Percentiles rank a stretch among this genome's conserved stretches.
Conservation (phyloP, 176 grass and related monocot species). For the Carex kokanica region DNA sequence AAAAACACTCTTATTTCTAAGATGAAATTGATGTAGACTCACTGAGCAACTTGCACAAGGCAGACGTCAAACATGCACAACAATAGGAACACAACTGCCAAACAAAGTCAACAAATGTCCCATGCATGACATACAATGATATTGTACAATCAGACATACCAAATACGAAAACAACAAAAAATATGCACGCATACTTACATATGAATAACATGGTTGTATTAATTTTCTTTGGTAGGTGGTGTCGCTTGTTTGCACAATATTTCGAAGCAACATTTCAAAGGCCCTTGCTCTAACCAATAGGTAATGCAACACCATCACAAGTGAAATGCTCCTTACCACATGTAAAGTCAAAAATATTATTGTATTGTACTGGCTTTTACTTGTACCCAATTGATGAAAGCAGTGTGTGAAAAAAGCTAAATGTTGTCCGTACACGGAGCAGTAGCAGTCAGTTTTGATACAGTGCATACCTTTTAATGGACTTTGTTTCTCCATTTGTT, state of each 20-base stretch:
- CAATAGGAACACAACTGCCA: not conserved
- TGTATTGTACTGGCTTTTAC: not conserved
- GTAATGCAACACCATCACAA: constrained; percentile 28
- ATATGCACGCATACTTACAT: not conserved
- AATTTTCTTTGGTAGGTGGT: constrained; percentile 60
- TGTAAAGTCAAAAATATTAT: constrained; percentile 1
- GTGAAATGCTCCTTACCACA: constrained; percentile 2
- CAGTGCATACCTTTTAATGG: not conserved
- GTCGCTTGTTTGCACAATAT: constrained; percentile 85
- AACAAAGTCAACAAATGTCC: not conserved
- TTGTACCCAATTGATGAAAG: not conserved
- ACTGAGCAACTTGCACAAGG: constrained; percentile 2
- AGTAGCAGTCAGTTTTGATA: not conserved
- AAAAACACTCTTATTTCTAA: constrained; percentile 19
- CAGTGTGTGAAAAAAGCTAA: not conserved
- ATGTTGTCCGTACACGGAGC: not conserved
- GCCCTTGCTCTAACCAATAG: constrained; percentile 88
- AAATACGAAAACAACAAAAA: constrained; percentile 8
- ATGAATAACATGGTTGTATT: constrained; percentile 16
- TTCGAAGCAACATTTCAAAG: constrained; percentile 92
- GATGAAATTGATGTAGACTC: constrained; percentile 16
- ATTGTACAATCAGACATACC: not conserved
- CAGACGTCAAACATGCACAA: not conserved
- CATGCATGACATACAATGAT: not conserved
- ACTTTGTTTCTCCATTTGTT: constrained; percentile 13